Evolutionary conservation across 805 yeast genomes (phyloP).

Genomic region (Saccharomycopsis sp.): DNA sequence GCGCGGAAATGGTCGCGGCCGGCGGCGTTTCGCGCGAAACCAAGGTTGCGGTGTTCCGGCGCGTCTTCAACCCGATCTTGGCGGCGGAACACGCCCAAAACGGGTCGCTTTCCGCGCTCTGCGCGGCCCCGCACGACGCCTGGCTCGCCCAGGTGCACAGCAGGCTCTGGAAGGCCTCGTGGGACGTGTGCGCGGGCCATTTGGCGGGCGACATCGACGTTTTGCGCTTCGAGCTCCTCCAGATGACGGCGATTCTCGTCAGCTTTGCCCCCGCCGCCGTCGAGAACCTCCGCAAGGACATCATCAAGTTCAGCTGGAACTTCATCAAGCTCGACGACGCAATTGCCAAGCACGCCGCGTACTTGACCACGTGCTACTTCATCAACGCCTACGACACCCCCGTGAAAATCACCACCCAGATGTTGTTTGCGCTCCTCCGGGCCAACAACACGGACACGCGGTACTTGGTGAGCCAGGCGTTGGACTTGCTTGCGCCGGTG

Average conservation of each 20-base stretch:
- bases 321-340: constrained; percentile 83
- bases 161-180: constrained; percentile 64
- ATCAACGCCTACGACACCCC: constrained; percentile 87
- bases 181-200: constrained; percentile 43
- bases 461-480: constrained; percentile 74
- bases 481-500: constrained; percentile 84
- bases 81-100: constrained; percentile 49
- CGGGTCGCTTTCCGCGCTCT: constrained; percentile 42
- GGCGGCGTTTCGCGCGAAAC: constrained; percentile 43
- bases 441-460: constrained; percentile 83
- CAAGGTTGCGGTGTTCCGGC: constrained; percentile 52
- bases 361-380: constrained; percentile 79
- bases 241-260: constrained; percentile 71
- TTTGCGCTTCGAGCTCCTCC: constrained; percentile 71
- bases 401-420: constrained; percentile 79
- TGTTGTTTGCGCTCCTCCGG: constrained; percentile 81
- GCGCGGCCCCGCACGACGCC: constrained; percentile 32
- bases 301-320: constrained; percentile 92
- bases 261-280: constrained; percentile 58
- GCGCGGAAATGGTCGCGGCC: constrained; percentile 44
- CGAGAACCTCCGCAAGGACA: constrained; percentile 64
- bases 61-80: constrained; percentile 59
- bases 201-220: constrained; percentile 67
- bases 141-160: constrained; percentile 65
- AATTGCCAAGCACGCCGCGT: constrained; percentile 86